A percentile compares a stretch with the other conserved stretches of the same genome.
phyloP scores from a whole-genome alignment of 2,329 filamentous ascomycete genomes.

The Colletotrichum liaoningense region DNA sequence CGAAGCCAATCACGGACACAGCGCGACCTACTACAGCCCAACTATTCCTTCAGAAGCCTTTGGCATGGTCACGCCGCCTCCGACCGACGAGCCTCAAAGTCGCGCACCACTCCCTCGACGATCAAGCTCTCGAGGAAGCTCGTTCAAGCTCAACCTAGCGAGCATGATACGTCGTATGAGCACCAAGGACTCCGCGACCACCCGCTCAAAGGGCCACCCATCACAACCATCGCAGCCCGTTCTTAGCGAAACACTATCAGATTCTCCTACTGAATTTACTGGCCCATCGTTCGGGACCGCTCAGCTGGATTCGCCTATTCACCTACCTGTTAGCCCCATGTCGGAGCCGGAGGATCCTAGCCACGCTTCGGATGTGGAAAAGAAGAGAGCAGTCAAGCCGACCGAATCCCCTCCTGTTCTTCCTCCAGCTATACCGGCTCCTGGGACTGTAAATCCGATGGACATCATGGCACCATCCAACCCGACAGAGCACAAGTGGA shows the following conservation, averaged over 20 bases:
- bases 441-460: conserved; percentile 65
- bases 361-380: not conserved
- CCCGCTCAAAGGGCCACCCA: conserved; percentile 12
- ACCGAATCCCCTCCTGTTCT: conserved; percentile 35
- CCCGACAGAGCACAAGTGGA: conserved; percentile 46
- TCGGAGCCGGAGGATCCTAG: conserved; percentile 20
- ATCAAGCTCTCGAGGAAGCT: conserved; percentile 47
- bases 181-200: conserved; percentile 35
- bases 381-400: not conserved
- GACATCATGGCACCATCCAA: conserved; percentile 61
- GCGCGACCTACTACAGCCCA: conserved; percentile 55
- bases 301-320: conserved; percentile 26
- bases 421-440: conserved; percentile 49
- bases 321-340: conserved; percentile 16
- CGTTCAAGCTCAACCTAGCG: conserved; percentile 49
- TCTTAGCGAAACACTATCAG: conserved; percentile 35
- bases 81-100: conserved; percentile 31
- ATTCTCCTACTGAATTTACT: conserved; percentile 46
- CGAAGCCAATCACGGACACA: conserved; percentile 39
- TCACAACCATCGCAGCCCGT: conserved; percentile 19
- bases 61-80: conserved; percentile 48
- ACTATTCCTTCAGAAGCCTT: conserved; percentile 54
- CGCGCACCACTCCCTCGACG: conserved; percentile 36
- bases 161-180: conserved; percentile 48
- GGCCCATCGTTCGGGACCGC: conserved; percentile 1